Base-by-base conservation (phyloP, 768 basidiomycete species). In the Agaricus sinodeliciosus region DNA sequence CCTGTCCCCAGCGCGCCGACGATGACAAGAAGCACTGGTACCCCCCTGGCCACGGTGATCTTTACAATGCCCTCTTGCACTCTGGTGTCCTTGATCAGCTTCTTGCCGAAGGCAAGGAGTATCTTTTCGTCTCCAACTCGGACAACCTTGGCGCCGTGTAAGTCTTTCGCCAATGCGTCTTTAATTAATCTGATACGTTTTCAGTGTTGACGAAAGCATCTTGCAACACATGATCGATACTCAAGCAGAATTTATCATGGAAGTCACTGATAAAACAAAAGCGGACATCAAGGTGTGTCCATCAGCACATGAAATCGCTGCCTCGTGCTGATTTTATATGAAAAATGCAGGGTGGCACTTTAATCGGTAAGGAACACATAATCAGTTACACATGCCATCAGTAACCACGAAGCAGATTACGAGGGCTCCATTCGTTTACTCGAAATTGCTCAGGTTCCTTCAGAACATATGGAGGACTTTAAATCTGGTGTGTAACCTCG, bases 81-180 rank as follows among this genome's bases (percentile, higher is more conserved):
- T 91, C 88, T 19, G 93, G 94, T 57, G 83, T 94, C 48, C 78
- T 98, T 58, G 91, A 95, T 65, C 85, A 90, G 70, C 80, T 97
- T 40, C 72, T 97, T 51, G 74, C 85, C 9, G 87, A 90, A 59
- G 94, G 94, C 69, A 96, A 95, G 69, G 92, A 97, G 72, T 97
- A 95, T 72, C 81, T 96, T 61, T 97, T 96, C 65, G 90, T 94
- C 49, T 95, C 93, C 69, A 97, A 97, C 78, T 93, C 93, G 43
- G 94, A 96, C 71, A 96, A 96, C 69, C 69, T 97, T 65, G 94
- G 94, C 65, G 94, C 93, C 57, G 85, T 87, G 85, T 87, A 70
- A 60, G 82, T 72, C 6, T n/a, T 6, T 50, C 41, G 46, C 12
- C 42, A 34, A 44, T 34, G 28, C 35, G 13, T 43, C 2, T 44